Evolutionary conservation across 345 rosid species (phyloP).

Genomic region (Syzygium oleosum): DNA sequence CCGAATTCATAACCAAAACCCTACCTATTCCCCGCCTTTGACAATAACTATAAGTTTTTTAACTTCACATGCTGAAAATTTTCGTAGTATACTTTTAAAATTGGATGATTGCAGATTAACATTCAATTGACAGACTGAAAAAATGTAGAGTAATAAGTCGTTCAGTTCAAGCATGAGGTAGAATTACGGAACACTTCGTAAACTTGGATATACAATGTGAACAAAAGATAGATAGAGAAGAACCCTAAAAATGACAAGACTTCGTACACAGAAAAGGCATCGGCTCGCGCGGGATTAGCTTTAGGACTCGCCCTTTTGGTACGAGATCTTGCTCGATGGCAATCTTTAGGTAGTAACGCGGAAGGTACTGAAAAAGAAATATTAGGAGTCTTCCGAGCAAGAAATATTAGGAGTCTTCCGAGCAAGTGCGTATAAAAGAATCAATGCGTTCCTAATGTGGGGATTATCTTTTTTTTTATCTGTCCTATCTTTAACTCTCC

Average conservation of each 20-base stretch:
- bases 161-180: background rate
- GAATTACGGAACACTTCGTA: background rate
- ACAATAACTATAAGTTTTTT: background rate
- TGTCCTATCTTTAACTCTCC: no score
- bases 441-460: background rate
- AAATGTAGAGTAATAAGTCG: background rate
- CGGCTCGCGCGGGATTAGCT: background rate
- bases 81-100: background rate
- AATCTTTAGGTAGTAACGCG: background rate
- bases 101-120: background rate
- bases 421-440: background rate
- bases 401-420: background rate
- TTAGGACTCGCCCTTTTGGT: background rate
- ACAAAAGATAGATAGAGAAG: background rate
- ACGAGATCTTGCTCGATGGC: background rate
- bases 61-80: background rate
- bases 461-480: no score
- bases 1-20: background rate
- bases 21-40: background rate
- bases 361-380: background rate
- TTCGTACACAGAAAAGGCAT: background rate
- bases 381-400: background rate
- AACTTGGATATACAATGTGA: background rate
- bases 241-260: background rate
- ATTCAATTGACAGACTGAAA: background rate